Evolutionary conservation across 805 yeast species (phyloP).

Genomic region (Diddensiella caesifluorescens): DNA sequence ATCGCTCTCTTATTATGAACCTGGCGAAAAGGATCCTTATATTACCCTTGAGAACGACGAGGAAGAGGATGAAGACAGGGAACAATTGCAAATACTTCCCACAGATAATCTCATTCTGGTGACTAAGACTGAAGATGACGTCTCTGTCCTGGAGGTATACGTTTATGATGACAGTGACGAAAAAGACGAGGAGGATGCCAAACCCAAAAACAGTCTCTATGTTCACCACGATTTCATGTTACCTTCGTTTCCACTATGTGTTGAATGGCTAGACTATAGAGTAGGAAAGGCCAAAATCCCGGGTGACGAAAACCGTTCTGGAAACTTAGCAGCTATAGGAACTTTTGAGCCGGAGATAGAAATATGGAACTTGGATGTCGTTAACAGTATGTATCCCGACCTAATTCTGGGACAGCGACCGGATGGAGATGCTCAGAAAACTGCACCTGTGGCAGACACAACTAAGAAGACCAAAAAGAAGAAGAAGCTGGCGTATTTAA

Average conservation of each 20-base stretch:
- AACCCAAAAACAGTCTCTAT: conserved; percentile 61
- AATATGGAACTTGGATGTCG: conserved; percentile 88
- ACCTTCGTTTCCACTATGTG: conserved; percentile 94
- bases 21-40: conserved; percentile 52
- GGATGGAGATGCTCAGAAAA: conserved; percentile 31
- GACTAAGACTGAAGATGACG: conserved; percentile 92
- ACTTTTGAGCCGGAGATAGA: conserved; percentile 97
- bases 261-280: conserved; percentile 84
- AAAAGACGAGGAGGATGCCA: conserved; percentile 57
- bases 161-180: conserved; percentile 93
- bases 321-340: conserved; percentile 94
- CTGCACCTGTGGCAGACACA: conserved; percentile 21
- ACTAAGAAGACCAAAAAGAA: conserved; percentile 46
- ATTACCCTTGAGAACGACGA: conserved; percentile 48
- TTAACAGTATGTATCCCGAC: conserved; percentile 94
- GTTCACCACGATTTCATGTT: conserved; percentile 96
- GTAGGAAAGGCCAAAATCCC: conserved; percentile 44
- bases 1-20: conserved; percentile 36
- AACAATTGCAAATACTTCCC: conserved; percentile 80
- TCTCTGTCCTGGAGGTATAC: conserved; percentile 87
- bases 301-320: conserved; percentile 47
- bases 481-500: conserved; percentile 45
- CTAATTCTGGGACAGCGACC: conserved; percentile 79
- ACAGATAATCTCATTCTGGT: conserved; percentile 87
- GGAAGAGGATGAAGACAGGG: conserved; percentile 70